Percentiles rank a stretch among this genome's conserved stretches.
These are phyloP conservation scores for Neurospora tetrasperma DNA, from an alignment of 495 filamentous ascomycete species.

Conservation along the genomic window DNA sequence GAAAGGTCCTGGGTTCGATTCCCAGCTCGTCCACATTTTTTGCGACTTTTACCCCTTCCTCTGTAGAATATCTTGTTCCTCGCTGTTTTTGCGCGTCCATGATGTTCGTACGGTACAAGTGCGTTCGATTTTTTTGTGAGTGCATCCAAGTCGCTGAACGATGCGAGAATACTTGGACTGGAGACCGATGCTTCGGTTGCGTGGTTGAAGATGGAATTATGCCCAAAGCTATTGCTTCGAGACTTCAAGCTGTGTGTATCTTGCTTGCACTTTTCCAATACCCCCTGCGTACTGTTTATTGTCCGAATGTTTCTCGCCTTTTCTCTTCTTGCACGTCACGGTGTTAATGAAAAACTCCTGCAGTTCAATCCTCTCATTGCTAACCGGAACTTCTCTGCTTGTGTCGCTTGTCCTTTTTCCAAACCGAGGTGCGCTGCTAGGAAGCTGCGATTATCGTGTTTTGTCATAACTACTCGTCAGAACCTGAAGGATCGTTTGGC, in stretches of 20 bases:
- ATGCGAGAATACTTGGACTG: too few species aligned
- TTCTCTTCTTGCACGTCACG: background rate
- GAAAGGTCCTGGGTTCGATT: slow-evolving; percentile 1
- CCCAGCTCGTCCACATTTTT: background rate
- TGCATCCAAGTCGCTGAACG: too few species aligned
- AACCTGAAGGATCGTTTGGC: background rate
- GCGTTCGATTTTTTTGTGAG: too few species aligned
- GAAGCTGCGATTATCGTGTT: background rate
- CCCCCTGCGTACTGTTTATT: background rate
- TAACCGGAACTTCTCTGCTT: background rate
- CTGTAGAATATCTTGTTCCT: background rate
- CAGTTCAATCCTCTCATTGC: background rate
- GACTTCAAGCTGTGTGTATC: too few species aligned
- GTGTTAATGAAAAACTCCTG: background rate
- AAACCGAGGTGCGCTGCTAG: background rate
- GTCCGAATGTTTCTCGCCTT: background rate
- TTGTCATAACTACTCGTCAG: background rate
- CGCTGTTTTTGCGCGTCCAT: background rate
- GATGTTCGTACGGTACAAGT: too few species aligned
- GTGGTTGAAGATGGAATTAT: too few species aligned
- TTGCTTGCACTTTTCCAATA: background rate
- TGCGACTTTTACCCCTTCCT: background rate
- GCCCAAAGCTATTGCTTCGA: too few species aligned
- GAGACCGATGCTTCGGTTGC: too few species aligned
- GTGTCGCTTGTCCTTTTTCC: background rate